phyloP scores from a whole-genome alignment of 176 grass and related monocot genomes.

The Rhipidocladum racemiflorum region DNA sequence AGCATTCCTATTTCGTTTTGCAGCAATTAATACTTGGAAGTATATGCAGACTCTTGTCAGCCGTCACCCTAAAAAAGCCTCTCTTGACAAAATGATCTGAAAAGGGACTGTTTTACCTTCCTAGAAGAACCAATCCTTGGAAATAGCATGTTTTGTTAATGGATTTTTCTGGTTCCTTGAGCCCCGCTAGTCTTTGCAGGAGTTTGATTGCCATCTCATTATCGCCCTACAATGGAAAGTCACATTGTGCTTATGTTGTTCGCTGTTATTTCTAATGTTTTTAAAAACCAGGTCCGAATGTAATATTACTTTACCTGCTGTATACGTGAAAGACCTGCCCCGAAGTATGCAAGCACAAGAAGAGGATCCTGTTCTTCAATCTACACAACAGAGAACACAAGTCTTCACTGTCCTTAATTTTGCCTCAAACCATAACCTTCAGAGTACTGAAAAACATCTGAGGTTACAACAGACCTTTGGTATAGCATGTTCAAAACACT shows the following conservation, averaged over 20 bases:
- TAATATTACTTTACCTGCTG: constrained; percentile 49
- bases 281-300: neutral
- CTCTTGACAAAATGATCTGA: neutral
- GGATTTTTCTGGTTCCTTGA: constrained; percentile 66
- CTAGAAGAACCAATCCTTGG: constrained; percentile 50
- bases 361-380: constrained; percentile 74
- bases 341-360: constrained; percentile 70
- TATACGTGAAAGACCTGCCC: constrained; percentile 53
- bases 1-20: neutral
- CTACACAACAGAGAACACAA: constrained; percentile 38
- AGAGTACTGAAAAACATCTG: constrained; percentile 19
- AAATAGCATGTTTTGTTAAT: constrained; percentile 68
- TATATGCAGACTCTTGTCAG: neutral
- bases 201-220: constrained; percentile 55
- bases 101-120: constrained; percentile 50
- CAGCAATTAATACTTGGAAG: constrained; percentile 4
- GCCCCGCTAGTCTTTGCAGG: constrained; percentile 65
- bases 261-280: neutral
- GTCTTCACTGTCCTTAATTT: neutral
- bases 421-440: constrained; percentile 11
- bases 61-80: neutral
- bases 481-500: constrained; percentile 77
- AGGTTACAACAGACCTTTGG: constrained; percentile 49
- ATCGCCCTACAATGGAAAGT: constrained; percentile 64
- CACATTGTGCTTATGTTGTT: neutral